These are phyloP conservation scores for Phialophora expanda DNA, from an alignment of 2,329 filamentous ascomycete genomes.

Conservation along the genomic window DNA sequence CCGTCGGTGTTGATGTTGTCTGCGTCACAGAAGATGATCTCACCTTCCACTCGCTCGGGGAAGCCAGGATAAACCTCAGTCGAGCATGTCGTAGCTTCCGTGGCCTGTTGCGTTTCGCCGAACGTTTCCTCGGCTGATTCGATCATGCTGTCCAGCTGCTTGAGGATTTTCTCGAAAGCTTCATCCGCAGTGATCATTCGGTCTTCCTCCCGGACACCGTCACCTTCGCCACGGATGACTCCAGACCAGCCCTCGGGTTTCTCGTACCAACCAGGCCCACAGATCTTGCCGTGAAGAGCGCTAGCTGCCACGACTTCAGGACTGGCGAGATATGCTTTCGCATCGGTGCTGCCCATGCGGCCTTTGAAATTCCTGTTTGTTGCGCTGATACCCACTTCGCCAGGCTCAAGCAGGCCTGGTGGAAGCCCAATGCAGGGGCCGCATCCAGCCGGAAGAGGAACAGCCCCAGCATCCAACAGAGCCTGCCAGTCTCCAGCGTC, in stretches of 20 bases:
- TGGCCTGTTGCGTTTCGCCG: conserved; percentile 40
- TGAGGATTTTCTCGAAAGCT: conserved; percentile 73
- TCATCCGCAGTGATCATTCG: conserved; percentile 70
- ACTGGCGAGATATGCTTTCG: conserved; percentile 83
- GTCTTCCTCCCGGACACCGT: conserved; percentile 67
- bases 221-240: conserved; percentile 72
- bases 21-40: conserved; percentile 85
- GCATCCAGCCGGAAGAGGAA: conserved; percentile 73
- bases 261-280: conserved; percentile 77
- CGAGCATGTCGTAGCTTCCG: conserved; percentile 6
- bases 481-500: conserved; percentile 84
- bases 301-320: conserved; percentile 93
- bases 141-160: conserved; percentile 69
- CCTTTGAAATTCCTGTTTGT: conserved; percentile 91
- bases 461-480: conserved; percentile 78
- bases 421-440: conserved; percentile 87
- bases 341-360: conserved; percentile 79
- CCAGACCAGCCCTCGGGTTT: conserved; percentile 69
- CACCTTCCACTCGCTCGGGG: conserved; percentile 78
- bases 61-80: conserved; percentile 85
- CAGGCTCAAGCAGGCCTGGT: conserved; percentile 76
- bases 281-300: conserved; percentile 64
- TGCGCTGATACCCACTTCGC: conserved; percentile 84
- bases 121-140: conserved; percentile 58
- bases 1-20: conserved; percentile 91